Evolutionary conservation across 179 eudicot species (phyloP).

Genomic region (Pouteria campechiana): DNA sequence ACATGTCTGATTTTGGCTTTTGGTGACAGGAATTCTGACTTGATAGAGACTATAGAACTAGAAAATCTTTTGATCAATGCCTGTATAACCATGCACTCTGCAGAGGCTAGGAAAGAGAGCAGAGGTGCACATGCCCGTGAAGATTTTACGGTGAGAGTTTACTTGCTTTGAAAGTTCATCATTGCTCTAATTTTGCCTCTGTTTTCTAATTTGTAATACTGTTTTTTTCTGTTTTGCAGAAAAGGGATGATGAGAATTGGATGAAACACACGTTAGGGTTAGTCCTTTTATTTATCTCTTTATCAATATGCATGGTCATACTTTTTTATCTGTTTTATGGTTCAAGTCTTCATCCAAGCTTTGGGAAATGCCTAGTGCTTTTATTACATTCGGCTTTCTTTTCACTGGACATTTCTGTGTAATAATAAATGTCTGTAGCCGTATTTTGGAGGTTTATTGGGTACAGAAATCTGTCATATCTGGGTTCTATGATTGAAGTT

Average conservation of each 20-base stretch:
- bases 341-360: too few relatives aligned
- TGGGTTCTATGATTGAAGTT: too few relatives aligned
- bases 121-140: constrained; percentile 99
- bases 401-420: too few relatives aligned
- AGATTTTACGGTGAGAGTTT: constrained; percentile 82
- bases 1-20: not conserved
- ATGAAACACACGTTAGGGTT: constrained; percentile 91
- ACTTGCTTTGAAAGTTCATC: not conserved
- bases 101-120: constrained; percentile 99
- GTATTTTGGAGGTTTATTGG: too few relatives aligned
- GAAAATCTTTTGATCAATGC: constrained; percentile 96
- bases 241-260: constrained; percentile 76
- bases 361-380: too few relatives aligned
- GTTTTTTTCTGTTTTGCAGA: constrained; percentile 32
- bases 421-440: too few relatives aligned
- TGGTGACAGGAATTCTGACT: constrained; percentile 75
- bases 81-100: constrained; percentile 94
- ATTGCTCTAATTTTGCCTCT: constrained; percentile 1
- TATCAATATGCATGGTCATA: not conserved
- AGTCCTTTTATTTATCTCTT: constrained; percentile 5
- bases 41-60: constrained; percentile 88
- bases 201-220: not conserved
- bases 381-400: too few relatives aligned
- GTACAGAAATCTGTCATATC: too few relatives aligned
- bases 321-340: too few relatives aligned